phyloP scores from a whole-genome alignment of 805 yeast genomes.

The Barnettozyma populi region DNA sequence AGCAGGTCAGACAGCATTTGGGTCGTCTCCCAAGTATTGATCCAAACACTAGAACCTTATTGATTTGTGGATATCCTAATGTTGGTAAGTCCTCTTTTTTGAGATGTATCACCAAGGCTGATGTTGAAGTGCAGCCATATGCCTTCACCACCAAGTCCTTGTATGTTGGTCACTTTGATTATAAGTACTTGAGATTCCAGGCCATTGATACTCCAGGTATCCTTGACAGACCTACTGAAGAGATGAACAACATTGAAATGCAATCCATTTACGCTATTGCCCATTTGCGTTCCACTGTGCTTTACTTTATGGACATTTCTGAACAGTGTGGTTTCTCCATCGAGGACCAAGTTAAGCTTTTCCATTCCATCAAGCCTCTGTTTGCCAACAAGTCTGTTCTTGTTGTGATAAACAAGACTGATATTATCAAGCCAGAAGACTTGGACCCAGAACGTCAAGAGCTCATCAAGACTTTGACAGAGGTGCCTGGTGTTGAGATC shows the following conservation, averaged over 20 bases:
- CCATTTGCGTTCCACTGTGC: slow-evolving; percentile 91
- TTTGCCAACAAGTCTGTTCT: slow-evolving; percentile 95
- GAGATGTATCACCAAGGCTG: slow-evolving; percentile 91
- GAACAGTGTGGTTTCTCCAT: slow-evolving; percentile 99
- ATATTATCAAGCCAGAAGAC: slow-evolving; percentile 82
- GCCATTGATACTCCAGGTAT: slow-evolving; percentile 99
- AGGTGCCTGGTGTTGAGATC: slow-evolving; percentile 79
- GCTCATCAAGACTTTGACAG: slow-evolving; percentile 57
- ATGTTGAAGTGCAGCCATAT: slow-evolving; percentile 98
- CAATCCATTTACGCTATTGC: slow-evolving; percentile 98
- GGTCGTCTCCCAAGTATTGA: slow-evolving; percentile 98
- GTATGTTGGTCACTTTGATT: slow-evolving; percentile 98
- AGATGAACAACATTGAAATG: slow-evolving; percentile 99
- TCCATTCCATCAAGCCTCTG: slow-evolving; percentile 94
- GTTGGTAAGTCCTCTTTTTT: slow-evolving; percentile 98
- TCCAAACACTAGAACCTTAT: slow-evolving; percentile 95
- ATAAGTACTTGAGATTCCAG: slow-evolving; percentile 95
- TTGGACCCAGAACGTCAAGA: slow-evolving; percentile 70
- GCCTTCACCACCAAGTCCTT: slow-evolving; percentile 98
- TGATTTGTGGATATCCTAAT: slow-evolving; percentile 98
- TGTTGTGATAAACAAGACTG: slow-evolving; percentile 94
- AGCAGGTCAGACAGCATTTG: slow-evolving; percentile 98
- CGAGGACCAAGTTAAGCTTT: slow-evolving; percentile 94
- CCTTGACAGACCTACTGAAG: slow-evolving; percentile 97
- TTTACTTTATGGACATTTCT: slow-evolving; percentile 96